A percentile compares a stretch with the other conserved stretches of the same genome.
These are phyloP conservation scores for Phaffia tasmanica DNA, from an alignment of 768 basidiomycete species.

Conservation along the genomic window DNA sequence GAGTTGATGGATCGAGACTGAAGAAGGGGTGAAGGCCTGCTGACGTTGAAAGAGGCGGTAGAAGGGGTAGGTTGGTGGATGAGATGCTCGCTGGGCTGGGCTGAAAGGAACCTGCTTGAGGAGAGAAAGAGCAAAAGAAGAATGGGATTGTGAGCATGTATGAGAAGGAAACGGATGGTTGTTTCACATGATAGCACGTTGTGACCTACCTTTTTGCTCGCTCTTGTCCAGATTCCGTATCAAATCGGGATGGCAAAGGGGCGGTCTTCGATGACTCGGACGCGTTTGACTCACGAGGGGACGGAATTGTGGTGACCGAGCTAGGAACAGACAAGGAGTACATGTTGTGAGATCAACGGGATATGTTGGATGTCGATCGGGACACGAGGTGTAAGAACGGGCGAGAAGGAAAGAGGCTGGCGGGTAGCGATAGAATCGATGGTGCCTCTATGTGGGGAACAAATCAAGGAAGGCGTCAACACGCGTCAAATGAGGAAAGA, in stretches of 20 bases:
- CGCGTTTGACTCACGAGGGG: too few relatives aligned
- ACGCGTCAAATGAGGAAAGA: background rate
- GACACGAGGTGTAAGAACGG: background rate
- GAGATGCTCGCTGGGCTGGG: slow-evolving; percentile 2
- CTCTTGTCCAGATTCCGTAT: background rate
- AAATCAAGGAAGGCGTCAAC: background rate
- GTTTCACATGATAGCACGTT: background rate
- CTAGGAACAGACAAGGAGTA: too few relatives aligned
- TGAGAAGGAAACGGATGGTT: background rate
- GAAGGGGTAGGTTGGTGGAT: background rate
- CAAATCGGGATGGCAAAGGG: background rate
- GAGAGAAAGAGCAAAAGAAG: background rate
- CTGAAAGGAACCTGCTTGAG: background rate
- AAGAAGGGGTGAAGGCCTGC: background rate
- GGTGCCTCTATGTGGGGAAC: background rate
- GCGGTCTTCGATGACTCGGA: background rate
- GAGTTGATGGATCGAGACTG: background rate
- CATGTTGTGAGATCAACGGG: background rate
- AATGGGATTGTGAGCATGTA: too few relatives aligned
- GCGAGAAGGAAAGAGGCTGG: background rate
- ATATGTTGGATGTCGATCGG: background rate
- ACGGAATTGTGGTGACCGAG: too few relatives aligned
- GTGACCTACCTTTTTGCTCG: background rate
- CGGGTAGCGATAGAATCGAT: background rate
- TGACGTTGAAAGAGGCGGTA: background rate